A percentile compares a stretch with the other conserved stretches of the same genome.
Evolutionary conservation across 345 rosid species (phyloP).

Genomic region (Hypericum perforatum): DNA sequence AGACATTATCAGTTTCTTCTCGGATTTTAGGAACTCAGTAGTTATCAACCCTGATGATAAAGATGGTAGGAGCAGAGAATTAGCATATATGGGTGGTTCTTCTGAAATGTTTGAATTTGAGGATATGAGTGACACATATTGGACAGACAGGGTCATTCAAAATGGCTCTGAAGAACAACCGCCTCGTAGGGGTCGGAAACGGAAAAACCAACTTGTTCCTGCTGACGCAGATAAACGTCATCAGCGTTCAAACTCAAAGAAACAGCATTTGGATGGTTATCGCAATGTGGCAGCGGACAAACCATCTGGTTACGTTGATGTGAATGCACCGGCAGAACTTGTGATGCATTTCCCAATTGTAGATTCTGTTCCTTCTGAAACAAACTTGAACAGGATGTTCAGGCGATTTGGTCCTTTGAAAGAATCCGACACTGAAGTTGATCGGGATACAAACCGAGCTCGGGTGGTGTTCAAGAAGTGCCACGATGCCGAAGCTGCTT

Average conservation of each 20-base stretch:
- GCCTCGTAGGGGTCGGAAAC: neutral
- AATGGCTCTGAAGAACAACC: slow-evolving; percentile 3
- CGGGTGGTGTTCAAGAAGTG: neutral
- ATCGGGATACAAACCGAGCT: neutral
- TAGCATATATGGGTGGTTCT: neutral
- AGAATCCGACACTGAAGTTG: slow-evolving; percentile 2
- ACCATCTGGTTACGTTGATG: neutral
- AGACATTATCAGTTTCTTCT: slow-evolving; percentile 1
- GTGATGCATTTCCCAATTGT: neutral
- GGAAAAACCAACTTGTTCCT: no score
- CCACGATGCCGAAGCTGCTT: neutral
- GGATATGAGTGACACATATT: slow-evolving; percentile 1
- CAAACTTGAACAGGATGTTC: neutral
- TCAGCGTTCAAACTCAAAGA: no score
- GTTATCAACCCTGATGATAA: neutral
- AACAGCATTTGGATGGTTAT: no score
- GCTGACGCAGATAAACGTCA: no score
- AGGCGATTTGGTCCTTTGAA: neutral
- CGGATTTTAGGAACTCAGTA: neutral
- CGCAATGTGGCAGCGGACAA: no score
- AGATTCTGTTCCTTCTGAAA: slow-evolving; percentile 1
- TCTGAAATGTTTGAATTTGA: neutral
- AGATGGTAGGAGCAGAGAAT: neutral
- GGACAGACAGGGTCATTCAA: slow-evolving; percentile 2
- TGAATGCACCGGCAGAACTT: neutral